Evolutionary conservation across 2,329 filamentous ascomycete species (phyloP).

Genomic region (Aspergillus ochraceoroseus): DNA sequence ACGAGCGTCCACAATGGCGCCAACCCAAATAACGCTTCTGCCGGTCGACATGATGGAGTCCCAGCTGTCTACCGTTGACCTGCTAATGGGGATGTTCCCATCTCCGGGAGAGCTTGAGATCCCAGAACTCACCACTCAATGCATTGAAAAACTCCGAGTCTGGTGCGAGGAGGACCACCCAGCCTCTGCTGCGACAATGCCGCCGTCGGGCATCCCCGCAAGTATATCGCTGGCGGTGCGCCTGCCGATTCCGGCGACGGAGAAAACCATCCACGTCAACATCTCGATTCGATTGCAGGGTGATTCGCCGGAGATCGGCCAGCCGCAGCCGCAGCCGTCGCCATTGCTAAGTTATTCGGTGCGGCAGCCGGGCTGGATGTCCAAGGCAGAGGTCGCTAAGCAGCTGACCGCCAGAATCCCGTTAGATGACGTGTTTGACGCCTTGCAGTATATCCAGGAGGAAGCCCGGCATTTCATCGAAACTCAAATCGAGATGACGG

Average conservation of each 20-base stretch:
- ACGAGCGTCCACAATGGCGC: slow-evolving; percentile 16
- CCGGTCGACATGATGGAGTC: slow-evolving; percentile 46
- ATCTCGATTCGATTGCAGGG: slow-evolving; percentile 27
- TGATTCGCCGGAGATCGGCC: slow-evolving; percentile 13
- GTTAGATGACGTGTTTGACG: slow-evolving; percentile 43
- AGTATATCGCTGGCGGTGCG: slow-evolving; percentile 24
- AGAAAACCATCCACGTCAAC: slow-evolving; percentile 28
- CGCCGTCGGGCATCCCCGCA: slow-evolving; percentile 19
- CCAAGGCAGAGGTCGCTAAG: slow-evolving; percentile 44
- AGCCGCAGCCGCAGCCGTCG: slow-evolving; percentile 26
- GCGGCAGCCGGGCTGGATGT: slow-evolving; percentile 52
- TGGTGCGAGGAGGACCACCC: no score
- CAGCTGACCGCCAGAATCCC: slow-evolving; percentile 44
- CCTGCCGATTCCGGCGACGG: slow-evolving; percentile 24
- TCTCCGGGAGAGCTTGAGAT: slow-evolving; percentile 40
- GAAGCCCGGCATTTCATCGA: slow-evolving; percentile 32
- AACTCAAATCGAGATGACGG: slow-evolving; percentile 10
- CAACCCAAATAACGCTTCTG: slow-evolving; percentile 23
- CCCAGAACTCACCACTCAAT: slow-evolving; percentile 33
- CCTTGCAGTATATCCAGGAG: slow-evolving; percentile 46
- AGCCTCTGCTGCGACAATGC: slow-evolving; percentile 22
- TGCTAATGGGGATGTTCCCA: slow-evolving; percentile 52
- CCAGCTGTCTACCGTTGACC: slow-evolving; percentile 49
- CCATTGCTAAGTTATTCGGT: slow-evolving; percentile 33
- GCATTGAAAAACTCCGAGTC: slow-evolving; percentile 25